Percentiles rank a stretch among this genome's conserved stretches.
phyloP scores from a whole-genome alignment of 2,329 filamentous ascomycete genomes.

The Aspergillus flavus region DNA sequence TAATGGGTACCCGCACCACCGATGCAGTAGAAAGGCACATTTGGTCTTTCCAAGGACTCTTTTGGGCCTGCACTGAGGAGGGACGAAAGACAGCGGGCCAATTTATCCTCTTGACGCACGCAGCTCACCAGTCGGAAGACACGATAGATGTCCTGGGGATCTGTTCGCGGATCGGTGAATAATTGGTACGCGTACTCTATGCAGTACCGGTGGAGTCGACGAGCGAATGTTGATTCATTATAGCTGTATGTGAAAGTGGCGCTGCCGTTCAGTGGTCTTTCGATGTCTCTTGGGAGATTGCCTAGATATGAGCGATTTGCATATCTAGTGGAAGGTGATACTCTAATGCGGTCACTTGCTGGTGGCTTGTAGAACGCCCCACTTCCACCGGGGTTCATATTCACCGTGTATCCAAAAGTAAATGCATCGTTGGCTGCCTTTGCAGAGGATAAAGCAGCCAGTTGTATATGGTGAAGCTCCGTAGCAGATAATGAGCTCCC shows the following conservation, averaged over 20 bases:
- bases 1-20: slow-evolving; percentile 72
- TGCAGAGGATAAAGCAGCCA: background rate
- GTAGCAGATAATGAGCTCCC: background rate
- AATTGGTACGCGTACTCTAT: slow-evolving; percentile 66
- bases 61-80: slow-evolving; percentile 41
- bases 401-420: background rate
- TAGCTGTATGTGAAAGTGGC: slow-evolving; percentile 56
- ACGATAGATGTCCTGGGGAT: slow-evolving; percentile 53
- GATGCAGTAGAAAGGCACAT: slow-evolving; percentile 65
- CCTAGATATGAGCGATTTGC: background rate
- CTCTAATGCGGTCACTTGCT: background rate
- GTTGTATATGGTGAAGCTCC: background rate
- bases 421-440: background rate
- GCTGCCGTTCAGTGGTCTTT: background rate
- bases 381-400: background rate
- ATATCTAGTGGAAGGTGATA: background rate
- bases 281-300: background rate
- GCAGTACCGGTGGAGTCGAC: slow-evolving; percentile 68
- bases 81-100: slow-evolving; percentile 41
- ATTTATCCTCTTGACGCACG: slow-evolving; percentile 50
- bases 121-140: slow-evolving; percentile 70
- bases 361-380: background rate
- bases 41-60: slow-evolving; percentile 60
- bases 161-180: slow-evolving; percentile 50
- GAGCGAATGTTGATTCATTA: slow-evolving; percentile 69